phyloP scores from a whole-genome alignment of 441 rosid species.

The Croton laevigatus region DNA sequence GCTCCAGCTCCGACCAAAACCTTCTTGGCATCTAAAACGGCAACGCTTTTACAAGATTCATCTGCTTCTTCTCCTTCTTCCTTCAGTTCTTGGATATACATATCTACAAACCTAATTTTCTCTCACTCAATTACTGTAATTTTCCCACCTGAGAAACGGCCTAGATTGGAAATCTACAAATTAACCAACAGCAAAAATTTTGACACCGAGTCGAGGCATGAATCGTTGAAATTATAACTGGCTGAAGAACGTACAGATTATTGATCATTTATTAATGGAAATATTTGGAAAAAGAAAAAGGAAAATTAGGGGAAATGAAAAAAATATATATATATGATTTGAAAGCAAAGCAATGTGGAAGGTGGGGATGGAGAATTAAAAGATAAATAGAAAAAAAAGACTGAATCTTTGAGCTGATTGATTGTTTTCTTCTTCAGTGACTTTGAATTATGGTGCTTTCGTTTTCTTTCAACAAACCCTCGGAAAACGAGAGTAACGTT shows the following conservation, averaged over 20 bases:
- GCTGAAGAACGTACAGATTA: background rate
- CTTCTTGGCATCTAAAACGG: slow-evolving; percentile 37
- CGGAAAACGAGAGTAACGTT: slow-evolving; percentile 1
- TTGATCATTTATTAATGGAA: background rate
- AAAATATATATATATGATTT: too few species aligned
- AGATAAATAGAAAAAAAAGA: background rate
- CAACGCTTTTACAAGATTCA: slow-evolving; percentile 12
- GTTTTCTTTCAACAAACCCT: slow-evolving; percentile 10
- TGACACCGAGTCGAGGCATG: background rate
- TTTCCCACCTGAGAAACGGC: background rate
- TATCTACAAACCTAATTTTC: slow-evolving; percentile 18
- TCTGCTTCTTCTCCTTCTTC: slow-evolving; percentile 32
- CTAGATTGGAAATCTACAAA: background rate
- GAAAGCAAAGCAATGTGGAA: background rate
- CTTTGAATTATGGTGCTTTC: slow-evolving; percentile 1
- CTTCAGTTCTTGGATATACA: slow-evolving; percentile 49
- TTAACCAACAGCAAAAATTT: background rate
- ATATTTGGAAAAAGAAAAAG: background rate
- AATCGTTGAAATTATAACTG: background rate
- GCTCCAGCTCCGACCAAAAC: slow-evolving; percentile 57
- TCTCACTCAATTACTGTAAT: background rate
- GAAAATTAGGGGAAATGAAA: too few species aligned
- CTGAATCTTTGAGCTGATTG: too few species aligned
- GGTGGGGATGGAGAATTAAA: background rate
- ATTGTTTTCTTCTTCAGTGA: background rate